These are phyloP conservation scores for Xylogone sp. DNA, from an alignment of 2,329 filamentous ascomycete species.

Conservation along the genomic window DNA sequence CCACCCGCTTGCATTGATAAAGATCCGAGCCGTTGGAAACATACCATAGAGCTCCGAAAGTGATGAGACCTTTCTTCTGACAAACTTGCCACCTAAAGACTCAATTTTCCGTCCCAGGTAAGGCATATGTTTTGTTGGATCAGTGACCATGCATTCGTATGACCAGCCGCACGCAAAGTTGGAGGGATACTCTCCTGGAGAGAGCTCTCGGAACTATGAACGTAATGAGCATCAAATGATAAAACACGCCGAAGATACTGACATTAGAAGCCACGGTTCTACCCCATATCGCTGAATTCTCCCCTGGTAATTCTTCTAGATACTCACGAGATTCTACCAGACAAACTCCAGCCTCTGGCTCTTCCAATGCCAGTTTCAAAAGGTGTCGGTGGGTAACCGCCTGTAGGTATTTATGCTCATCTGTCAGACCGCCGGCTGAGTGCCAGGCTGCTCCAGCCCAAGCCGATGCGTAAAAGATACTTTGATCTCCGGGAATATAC, in stretches of 20 bases:
- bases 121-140: constrained; percentile 34
- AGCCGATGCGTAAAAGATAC: constrained; percentile 33
- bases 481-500: constrained; percentile 32
- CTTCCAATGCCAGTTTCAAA: constrained; percentile 30
- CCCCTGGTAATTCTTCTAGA: constrained; percentile 27
- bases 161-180: constrained; percentile 31
- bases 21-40: constrained; percentile 31
- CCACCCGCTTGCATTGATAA: constrained; percentile 35
- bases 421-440: constrained; percentile 30
- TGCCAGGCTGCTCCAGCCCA: constrained; percentile 37
- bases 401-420: constrained; percentile 31
- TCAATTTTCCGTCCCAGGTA: constrained; percentile 27
- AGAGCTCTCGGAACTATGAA: constrained; percentile 29
- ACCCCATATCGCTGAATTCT: constrained; percentile 32
- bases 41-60: constrained; percentile 29
- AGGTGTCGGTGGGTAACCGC: constrained; percentile 31
- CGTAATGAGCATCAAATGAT: neutral
- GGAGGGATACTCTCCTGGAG: constrained; percentile 27
- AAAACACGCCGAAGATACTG: neutral
- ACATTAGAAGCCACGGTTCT: constrained; percentile 30
- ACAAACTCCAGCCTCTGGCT: constrained; percentile 29
- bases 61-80: constrained; percentile 29
- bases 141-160: constrained; percentile 33
- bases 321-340: constrained; percentile 32
- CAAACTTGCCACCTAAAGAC: constrained; percentile 29